A percentile compares a stretch with the other conserved stretches of the same genome.
These are phyloP conservation scores for Boletellus ananas DNA, from an alignment of 768 basidiomycete species.

Conservation along the genomic window DNA sequence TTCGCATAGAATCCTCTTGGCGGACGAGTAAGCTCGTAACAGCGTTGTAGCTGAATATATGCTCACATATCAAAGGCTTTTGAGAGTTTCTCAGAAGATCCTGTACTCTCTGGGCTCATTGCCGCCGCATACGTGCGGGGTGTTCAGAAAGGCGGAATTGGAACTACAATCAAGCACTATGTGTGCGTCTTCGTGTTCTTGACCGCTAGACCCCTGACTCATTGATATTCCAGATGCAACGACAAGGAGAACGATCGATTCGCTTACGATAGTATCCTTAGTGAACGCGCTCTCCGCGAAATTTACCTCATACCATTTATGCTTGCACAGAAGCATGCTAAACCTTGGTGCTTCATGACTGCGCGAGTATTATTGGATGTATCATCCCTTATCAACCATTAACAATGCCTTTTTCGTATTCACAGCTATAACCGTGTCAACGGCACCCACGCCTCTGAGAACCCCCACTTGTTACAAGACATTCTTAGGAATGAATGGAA, in stretches of 20 bases:
- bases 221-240: constrained; percentile 47
- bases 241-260: constrained; percentile 80
- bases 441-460: constrained; percentile 69
- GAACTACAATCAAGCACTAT: constrained; percentile 78
- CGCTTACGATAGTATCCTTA: constrained; percentile 52
- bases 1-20: constrained; percentile 59
- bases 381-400: background rate
- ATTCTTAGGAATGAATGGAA: constrained; percentile 73
- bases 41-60: background rate
- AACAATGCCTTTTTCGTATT: background rate
- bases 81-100: constrained; percentile 79
- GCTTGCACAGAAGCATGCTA: constrained; percentile 47
- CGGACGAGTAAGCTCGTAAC: constrained; percentile 46
- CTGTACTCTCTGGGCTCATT: constrained; percentile 64
- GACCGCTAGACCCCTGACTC: background rate
- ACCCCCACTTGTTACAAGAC: constrained; percentile 51
- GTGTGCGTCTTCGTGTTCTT: constrained; percentile 41
- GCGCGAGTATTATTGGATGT: constrained; percentile 40
- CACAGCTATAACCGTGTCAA: constrained; percentile 71
- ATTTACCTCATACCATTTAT: constrained; percentile 63
- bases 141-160: constrained; percentile 72
- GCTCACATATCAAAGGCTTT: constrained; percentile 46
- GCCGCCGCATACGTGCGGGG: constrained; percentile 74
- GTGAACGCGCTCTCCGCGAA: constrained; percentile 52
- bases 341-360: constrained; percentile 57